Conservation (phyloP, 1,284 basidiomycete genomes). For the Rhodotorula sp. region DNA sequence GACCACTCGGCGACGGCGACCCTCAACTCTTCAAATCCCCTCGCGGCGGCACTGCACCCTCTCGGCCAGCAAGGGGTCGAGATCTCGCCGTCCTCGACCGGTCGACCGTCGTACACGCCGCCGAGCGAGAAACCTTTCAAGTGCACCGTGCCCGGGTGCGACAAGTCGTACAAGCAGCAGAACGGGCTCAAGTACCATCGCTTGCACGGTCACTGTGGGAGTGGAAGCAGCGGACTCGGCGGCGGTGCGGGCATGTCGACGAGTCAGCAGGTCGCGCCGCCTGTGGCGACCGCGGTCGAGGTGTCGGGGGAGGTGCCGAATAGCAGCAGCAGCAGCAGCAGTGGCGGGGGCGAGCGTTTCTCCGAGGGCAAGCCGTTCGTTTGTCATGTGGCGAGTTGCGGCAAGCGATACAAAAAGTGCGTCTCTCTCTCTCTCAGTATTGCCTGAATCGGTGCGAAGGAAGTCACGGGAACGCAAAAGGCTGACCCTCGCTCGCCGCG, state of each 20-base stretch:
- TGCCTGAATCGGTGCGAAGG: no score
- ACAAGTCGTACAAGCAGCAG: conserved; percentile 98
- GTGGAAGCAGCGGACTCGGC: no score
- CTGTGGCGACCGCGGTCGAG: no score
- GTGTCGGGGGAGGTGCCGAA: no score
- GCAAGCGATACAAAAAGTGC: conserved; percentile 86
- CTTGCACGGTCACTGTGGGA: conserved; percentile 85
- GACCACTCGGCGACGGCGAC: conserved; percentile 27
- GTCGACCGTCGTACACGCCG: conserved; percentile 42
- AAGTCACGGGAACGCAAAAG: no score
- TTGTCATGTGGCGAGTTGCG: conserved; percentile 79
- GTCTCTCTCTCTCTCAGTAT: no score
- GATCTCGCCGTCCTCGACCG: conserved; percentile 36
- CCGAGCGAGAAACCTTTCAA: conserved; percentile 78
- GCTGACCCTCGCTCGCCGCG: background rate
- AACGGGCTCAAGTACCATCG: conserved; percentile 97
- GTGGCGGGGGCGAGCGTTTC: no score
- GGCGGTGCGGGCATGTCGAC: no score
- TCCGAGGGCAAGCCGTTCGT: conserved; percentile 73
- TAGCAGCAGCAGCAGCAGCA: no score
- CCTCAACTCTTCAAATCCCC: conserved; percentile 28
- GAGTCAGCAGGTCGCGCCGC: no score
- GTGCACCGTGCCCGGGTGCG: conserved; percentile 95
- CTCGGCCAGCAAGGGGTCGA: conserved; percentile 38
- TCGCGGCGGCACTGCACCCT: conserved; percentile 34